These are phyloP conservation scores for Ophiocordyceps camponoti-leonardi DNA, from an alignment of 2,329 filamentous ascomycete genomes.

Conservation along the genomic window DNA sequence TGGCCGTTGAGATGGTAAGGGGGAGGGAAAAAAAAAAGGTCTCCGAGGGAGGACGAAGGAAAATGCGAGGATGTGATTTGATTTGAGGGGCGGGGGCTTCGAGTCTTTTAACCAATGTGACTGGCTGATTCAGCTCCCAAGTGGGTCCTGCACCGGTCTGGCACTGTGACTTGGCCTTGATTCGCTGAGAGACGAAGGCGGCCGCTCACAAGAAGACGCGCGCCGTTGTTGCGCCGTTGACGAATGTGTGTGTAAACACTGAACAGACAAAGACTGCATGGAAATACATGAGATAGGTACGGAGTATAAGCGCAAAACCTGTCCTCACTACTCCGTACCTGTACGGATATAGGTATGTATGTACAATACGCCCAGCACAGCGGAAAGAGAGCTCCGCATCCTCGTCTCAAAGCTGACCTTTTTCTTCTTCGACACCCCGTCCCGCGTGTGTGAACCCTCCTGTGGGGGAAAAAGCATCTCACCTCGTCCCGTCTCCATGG, in stretches of 20 bases:
- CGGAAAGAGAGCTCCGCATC: background rate
- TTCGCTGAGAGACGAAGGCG: conserved; percentile 12
- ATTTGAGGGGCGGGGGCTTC: conserved; percentile 22
- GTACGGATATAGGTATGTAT: too few species aligned
- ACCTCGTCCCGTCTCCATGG: too few species aligned
- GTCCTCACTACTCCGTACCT: too few species aligned
- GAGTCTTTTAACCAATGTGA: conserved; percentile 27
- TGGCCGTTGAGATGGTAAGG: conserved; percentile 25
- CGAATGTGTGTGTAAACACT: too few species aligned
- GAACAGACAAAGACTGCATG: too few species aligned
- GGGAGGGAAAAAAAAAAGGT: conserved; percentile 19
- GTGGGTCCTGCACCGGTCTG: conserved; percentile 16
- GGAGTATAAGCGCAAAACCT: too few species aligned
- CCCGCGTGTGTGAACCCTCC: background rate
- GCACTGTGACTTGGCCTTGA: conserved; percentile 9
- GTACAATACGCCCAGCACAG: too few species aligned
- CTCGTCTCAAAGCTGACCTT: background rate
- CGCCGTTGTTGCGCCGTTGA: too few species aligned
- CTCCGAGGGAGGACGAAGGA: conserved; percentile 18
- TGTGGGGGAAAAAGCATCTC: background rate
- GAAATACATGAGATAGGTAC: too few species aligned
- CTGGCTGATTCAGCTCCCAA: conserved; percentile 29
- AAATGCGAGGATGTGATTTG: conserved; percentile 34
- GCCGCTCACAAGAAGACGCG: conserved; percentile 12
- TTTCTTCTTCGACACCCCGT: background rate